Percentiles rank a stretch among this genome's conserved stretches.
Evolutionary conservation across 2,329 filamentous ascomycete genomes (phyloP).

Genomic region (Fusarium sp.): DNA sequence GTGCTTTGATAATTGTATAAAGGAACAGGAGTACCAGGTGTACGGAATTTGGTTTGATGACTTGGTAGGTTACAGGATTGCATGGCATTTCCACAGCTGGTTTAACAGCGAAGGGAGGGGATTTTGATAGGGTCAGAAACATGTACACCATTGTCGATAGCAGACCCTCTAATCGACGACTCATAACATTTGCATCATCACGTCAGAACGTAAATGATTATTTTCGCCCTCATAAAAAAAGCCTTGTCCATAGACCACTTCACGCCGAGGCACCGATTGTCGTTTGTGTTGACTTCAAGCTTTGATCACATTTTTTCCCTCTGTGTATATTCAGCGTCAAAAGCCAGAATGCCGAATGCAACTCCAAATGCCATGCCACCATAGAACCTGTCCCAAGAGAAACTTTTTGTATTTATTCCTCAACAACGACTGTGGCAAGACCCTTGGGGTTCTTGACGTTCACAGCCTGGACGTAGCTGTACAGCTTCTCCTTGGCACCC

Average conservation of each 20-base stretch:
- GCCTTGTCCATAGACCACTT: conserved; percentile 39
- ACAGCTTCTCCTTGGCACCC: conserved; percentile 99
- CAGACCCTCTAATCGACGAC: conserved; percentile 42
- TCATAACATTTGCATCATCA: conserved; percentile 37
- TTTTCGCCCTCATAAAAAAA: conserved; percentile 36
- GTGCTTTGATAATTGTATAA: conserved; percentile 43
- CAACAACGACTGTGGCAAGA: conserved; percentile 89
- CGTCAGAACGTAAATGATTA: conserved; percentile 39
- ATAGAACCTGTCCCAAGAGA: conserved; percentile 55
- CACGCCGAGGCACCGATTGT: conserved; percentile 45
- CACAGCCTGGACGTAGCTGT: conserved; percentile 99
- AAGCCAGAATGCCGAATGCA: conserved; percentile 59
- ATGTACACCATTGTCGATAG: conserved; percentile 44
- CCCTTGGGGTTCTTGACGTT: conserved; percentile 99
- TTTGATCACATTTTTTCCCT: conserved; percentile 52
- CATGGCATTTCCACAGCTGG: conserved; percentile 44
- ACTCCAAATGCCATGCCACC: conserved; percentile 60
- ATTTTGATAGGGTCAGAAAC: conserved; percentile 39
- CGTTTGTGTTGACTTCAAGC: conserved; percentile 42
- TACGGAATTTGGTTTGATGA: conserved; percentile 45
- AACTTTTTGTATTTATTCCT: conserved; percentile 66
- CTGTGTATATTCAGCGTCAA: conserved; percentile 53
- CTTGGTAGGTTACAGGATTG: conserved; percentile 49
- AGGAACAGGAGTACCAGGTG: conserved; percentile 57
- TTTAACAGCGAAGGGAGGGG: conserved; percentile 23